Base-by-base conservation (phyloP, 1,139 yeast species). In the Taphrina flavorubra region DNA sequence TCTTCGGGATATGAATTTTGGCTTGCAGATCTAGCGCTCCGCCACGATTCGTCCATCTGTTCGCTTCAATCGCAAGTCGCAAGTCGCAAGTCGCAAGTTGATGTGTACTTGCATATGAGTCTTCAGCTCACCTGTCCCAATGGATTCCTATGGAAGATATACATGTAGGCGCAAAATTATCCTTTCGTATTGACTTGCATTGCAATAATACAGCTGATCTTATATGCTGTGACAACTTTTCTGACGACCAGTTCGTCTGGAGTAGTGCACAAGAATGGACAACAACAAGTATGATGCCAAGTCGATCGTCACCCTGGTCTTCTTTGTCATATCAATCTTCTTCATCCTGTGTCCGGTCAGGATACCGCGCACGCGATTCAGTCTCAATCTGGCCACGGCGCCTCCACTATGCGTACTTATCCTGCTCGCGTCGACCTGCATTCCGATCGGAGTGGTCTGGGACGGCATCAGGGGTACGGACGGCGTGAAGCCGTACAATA, bases 381-480 rank as follows among this genome's bases (percentile, higher is more conserved):
- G 49, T 42, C 67, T 66, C 55, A 66, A 66, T 31, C 56, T 60
- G 14, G 69, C 65, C 31, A 66, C 69, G 13, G 69, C 69, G 44
- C 69, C 69, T 49, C 65, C 62, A 14, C n/a, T 66, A 14, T 55
- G 65, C 36, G 69, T 66, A 13, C 34, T 66, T 42, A 55, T 66
- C 31, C 61, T 66, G 25, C 61, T 66, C 13, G 60, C 61, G 6
- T 59, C 69, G 39, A 64, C 59, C 10, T 61, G 67, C 46, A 67
- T 67, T 14, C 60, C 62, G 42, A 49, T 51, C n/a, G n/a, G 31
- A 10, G 63, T 62, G 13, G 69, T 67, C 18, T 51, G 69, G 60
- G 63, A 56, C 39, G 69, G 67, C 6, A 55, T 67, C 39, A 37
- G 65, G n/a, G 67, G 67, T 31, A 67, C 67, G 8, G 69, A 67